phyloP scores from a whole-genome alignment of 176 grass and related monocot genomes.

The Pontederia paniculata region DNA sequence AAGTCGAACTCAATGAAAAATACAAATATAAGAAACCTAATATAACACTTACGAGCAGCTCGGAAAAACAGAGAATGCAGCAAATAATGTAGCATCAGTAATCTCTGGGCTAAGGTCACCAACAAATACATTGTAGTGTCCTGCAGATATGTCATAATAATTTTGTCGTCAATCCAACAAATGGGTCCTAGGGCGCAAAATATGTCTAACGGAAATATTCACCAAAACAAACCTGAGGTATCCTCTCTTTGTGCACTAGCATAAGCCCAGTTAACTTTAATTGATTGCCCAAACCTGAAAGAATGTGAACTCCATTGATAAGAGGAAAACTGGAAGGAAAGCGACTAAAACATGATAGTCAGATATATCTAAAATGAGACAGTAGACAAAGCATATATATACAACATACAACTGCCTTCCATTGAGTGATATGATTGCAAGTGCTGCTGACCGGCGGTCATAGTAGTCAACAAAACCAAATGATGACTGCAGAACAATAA shows the following conservation, averaged over 20 bases:
- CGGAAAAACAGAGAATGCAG: constrained; percentile 73
- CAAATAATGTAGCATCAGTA: constrained; percentile 83
- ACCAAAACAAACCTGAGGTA: constrained; percentile 64
- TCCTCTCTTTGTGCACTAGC: constrained; percentile 92
- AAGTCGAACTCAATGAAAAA: neutral
- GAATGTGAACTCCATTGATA: neutral
- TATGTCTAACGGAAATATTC: neutral
- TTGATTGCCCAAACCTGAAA: constrained; percentile 82
- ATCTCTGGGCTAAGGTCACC: constrained; percentile 94
- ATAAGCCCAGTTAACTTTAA: constrained; percentile 99
- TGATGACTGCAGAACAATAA: constrained; percentile 56
- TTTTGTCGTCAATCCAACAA: neutral
- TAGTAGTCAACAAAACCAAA: constrained; percentile 99
- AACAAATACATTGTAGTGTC: constrained; percentile 92
- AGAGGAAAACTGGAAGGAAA: neutral
- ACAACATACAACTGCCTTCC: constrained; percentile 78
- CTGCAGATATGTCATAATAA: constrained; percentile 29
- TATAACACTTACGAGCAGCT: constrained; percentile 72
- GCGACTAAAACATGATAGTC: neutral
- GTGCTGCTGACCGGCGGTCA: constrained; percentile 76
- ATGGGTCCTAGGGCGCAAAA: neutral
- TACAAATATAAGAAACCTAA: neutral
- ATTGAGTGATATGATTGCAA: constrained; percentile 93
- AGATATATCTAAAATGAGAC: neutral
- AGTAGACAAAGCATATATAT: neutral